Evolutionary conservation across 148 eudicot genomes (phyloP).

Genomic region (Amaranthus palmeri): DNA sequence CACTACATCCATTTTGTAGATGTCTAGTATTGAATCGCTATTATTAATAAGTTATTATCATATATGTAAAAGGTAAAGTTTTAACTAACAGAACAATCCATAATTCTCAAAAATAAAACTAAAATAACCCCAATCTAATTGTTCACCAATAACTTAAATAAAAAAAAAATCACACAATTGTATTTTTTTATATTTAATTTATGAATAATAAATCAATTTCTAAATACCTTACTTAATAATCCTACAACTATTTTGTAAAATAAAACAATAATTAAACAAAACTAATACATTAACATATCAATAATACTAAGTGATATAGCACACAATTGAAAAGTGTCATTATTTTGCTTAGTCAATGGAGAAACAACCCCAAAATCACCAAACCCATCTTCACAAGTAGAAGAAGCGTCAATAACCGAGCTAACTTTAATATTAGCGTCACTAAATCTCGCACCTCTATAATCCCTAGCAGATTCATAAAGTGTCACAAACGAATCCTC

Average conservation of each 20-base stretch:
- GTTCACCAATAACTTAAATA: too few species aligned
- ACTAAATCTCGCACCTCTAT: constrained; percentile 16
- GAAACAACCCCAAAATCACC: constrained; percentile 39
- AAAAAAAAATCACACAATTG: too few species aligned
- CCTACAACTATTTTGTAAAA: neutral
- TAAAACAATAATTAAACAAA: neutral
- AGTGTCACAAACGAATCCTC: constrained; percentile 34
- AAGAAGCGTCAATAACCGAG: constrained; percentile 46
- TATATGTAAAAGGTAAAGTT: too few species aligned
- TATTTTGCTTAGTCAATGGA: constrained; percentile 43
- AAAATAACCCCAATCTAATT: too few species aligned
- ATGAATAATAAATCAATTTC: too few species aligned
- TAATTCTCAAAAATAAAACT: too few species aligned
- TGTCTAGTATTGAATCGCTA: too few species aligned
- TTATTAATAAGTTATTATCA: too few species aligned
- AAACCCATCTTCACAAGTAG: constrained; percentile 71
- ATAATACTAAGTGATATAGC: constrained; percentile 50
- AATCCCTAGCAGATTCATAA: constrained; percentile 36
- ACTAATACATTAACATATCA: constrained; percentile 9
- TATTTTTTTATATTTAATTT: too few species aligned
- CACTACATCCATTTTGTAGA: too few species aligned
- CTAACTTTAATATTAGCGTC: constrained; percentile 56
- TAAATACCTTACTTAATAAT: too few species aligned
- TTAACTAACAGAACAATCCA: too few species aligned
- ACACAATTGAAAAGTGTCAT: constrained; percentile 38